A percentile compares a stretch with the other conserved stretches of the same genome.
phyloP scores from a whole-genome alignment of 805 yeast species.

The Jamesozyma spencerorum region DNA sequence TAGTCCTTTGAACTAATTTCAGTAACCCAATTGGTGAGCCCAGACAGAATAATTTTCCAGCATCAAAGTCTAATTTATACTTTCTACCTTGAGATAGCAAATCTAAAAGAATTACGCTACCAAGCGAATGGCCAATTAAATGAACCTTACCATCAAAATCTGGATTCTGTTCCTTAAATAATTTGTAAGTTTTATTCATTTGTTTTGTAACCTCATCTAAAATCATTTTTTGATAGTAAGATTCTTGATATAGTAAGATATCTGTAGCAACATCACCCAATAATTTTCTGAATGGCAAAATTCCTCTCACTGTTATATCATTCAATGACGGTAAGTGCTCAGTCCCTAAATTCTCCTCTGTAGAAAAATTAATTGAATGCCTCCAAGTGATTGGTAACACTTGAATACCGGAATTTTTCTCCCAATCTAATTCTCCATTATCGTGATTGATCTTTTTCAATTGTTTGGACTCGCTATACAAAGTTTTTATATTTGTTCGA shows the following conservation, averaged over 20 bases:
- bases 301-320: slow-evolving; percentile 70
- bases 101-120: slow-evolving; percentile 78
- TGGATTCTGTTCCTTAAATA: slow-evolving; percentile 57
- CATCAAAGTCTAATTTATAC: slow-evolving; percentile 51
- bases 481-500: slow-evolving; percentile 45
- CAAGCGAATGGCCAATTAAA: slow-evolving; percentile 83
- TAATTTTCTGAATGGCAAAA: slow-evolving; percentile 63
- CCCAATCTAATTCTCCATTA: slow-evolving; percentile 35
- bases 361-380: slow-evolving; percentile 55
- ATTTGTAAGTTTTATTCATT: slow-evolving; percentile 51
- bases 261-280: slow-evolving; percentile 85
- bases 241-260: slow-evolving; percentile 70
- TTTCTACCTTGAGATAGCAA: slow-evolving; percentile 45
- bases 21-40: slow-evolving; percentile 92
- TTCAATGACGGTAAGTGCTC: slow-evolving; percentile 49
- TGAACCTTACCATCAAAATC: slow-evolving; percentile 73
- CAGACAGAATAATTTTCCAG: slow-evolving; percentile 64
- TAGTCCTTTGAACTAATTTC: slow-evolving; percentile 58
- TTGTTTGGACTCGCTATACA: slow-evolving; percentile 35
- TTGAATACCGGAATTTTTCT: slow-evolving; percentile 55
- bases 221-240: slow-evolving; percentile 53
- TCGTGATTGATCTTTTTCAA: slow-evolving; percentile 37
- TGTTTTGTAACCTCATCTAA: slow-evolving; percentile 50
- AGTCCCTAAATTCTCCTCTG: slow-evolving; percentile 32
- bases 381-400: slow-evolving; percentile 92